phyloP scores from a whole-genome alignment of 345 rosid species.

The Carallia brachiata region DNA sequence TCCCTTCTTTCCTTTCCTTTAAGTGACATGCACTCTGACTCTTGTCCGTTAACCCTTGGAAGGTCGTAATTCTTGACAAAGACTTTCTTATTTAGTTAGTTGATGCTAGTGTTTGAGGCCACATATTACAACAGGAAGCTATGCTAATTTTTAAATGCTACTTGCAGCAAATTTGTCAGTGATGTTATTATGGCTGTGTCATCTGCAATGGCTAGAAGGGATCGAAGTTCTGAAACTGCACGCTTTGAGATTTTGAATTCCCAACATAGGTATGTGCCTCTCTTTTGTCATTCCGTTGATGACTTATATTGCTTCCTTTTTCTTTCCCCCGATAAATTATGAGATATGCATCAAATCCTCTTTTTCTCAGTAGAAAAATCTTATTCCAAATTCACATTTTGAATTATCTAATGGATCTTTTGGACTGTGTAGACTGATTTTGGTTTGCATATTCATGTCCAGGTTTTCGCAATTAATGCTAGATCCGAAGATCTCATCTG shows the following conservation, averaged over 20 bases:
- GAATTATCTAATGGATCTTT: too few species aligned
- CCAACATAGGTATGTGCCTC: conserved; percentile 58
- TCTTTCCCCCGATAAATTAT: not conserved
- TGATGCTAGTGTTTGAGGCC: not conserved
- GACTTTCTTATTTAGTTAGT: not conserved
- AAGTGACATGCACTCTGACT: too few species aligned
- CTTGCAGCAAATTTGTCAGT: conserved; percentile 86
- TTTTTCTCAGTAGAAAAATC: too few species aligned
- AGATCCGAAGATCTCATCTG: not conserved
- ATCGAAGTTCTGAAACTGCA: conserved; percentile 93
- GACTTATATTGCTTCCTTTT: not conserved
- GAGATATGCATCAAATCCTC: too few species aligned
- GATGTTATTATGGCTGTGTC: conserved; percentile 79
- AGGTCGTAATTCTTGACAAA: not conserved
- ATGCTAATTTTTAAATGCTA: conserved; percentile 18
- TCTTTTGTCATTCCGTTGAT: not conserved
- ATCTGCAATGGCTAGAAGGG: conserved; percentile 87
- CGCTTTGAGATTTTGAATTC: conserved; percentile 84
- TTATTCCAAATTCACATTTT: too few species aligned
- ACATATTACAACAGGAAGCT: not conserved
- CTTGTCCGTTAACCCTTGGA: too few species aligned
- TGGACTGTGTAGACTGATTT: not conserved
- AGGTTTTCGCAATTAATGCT: not conserved
- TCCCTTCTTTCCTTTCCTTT: too few species aligned
- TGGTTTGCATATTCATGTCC: not conserved